A percentile compares a stretch with the other conserved stretches of the same genome.
These are phyloP conservation scores for Pseudonectria buxi DNA, from an alignment of 2,329 filamentous ascomycete genomes.

Conservation along the genomic window DNA sequence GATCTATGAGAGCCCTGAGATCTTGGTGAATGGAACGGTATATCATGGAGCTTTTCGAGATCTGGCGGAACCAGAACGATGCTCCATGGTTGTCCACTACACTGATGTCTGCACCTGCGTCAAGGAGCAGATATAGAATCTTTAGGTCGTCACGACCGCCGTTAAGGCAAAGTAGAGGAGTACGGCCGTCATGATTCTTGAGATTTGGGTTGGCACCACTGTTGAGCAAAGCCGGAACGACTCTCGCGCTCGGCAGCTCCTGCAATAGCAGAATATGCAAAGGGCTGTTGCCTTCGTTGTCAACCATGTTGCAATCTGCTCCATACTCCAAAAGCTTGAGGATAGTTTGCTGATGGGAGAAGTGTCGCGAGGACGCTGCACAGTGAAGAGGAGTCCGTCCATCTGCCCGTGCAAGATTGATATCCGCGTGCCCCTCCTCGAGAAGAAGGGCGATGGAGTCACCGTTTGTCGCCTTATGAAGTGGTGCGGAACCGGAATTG, in stretches of 20 bases:
- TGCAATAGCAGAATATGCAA: constrained; percentile 11
- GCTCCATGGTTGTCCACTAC: constrained; percentile 9
- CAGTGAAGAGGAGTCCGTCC: constrained; percentile 19
- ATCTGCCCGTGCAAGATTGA: constrained; percentile 13
- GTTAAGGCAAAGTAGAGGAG: constrained; percentile 8
- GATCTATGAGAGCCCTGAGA: constrained; percentile 7
- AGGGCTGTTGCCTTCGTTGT: constrained; percentile 14
- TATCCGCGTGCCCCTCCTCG: constrained; percentile 13
- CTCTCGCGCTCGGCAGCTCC: background rate
- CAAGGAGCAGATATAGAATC: constrained; percentile 5
- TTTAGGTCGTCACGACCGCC: accelerated
- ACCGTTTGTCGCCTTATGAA: constrained; percentile 5
- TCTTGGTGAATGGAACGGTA: background rate
- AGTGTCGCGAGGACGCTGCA: background rate
- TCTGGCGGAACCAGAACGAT: constrained; percentile 9
- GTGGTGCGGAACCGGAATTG: constrained; percentile 8
- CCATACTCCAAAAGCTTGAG: constrained; percentile 12
- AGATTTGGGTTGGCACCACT: constrained; percentile 17
- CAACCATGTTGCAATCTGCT: constrained; percentile 9
- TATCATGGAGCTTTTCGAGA: background rate
- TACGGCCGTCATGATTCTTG: constrained; percentile 9
- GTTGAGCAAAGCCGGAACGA: constrained; percentile 9
- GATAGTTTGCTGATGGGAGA: background rate
- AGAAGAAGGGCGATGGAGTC: constrained; percentile 17
- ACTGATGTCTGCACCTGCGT: constrained; percentile 19